Base-by-base conservation (phyloP, 257 asterid species). In the Petrea volubilis region DNA sequence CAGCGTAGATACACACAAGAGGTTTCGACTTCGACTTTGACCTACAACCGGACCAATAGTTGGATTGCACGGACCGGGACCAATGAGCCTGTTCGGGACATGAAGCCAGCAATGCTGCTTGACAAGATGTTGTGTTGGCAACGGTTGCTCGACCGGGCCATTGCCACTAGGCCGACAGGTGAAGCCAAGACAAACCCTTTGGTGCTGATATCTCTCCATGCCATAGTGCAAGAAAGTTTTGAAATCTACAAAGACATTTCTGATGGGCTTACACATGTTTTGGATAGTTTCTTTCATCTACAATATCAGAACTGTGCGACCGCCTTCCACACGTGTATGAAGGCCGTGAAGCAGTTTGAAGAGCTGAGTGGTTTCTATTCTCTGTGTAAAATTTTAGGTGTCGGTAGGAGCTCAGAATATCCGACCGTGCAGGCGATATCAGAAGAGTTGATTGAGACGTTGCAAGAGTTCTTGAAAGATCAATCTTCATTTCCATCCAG, bases 111-210 rank as follows among this genome's bases (percentile, higher is more conserved):
- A 20, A 83, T 92, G 91, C 60, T 92, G 68, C 90, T 92, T 0
- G 97, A 92, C 57, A 81, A 72, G 75, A 76, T 92, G 67, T 87
- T 88, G 5, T 77, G 75, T 28, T 92, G 97, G 98, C 98, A 90
- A 28, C 74, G 96, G 11, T 61, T 92, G 46, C 88, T 90, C 0
- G 97, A 92, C 43, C 77, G 97, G 6, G 95, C 95, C 14, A 85
- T 92, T 0, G 91, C 93, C 51, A 88, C 91, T 2, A 60, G 92
- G 70, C 98, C 98, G 4, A 84, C 91, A 0, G 97, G 97, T 2
- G 79, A 80, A 0, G 90, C 98, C 18, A 82, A 70, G 74, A 40
- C 69, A 1, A 87, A 85, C 64, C 74, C 74, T n/a, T 60, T 92
- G 80, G 89, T 92, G 13, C 90, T 74, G 25, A 72, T 73, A 27